These are phyloP conservation scores for Phoma sp. DNA, from an alignment of 2,329 filamentous ascomycete species.

Conservation along the genomic window DNA sequence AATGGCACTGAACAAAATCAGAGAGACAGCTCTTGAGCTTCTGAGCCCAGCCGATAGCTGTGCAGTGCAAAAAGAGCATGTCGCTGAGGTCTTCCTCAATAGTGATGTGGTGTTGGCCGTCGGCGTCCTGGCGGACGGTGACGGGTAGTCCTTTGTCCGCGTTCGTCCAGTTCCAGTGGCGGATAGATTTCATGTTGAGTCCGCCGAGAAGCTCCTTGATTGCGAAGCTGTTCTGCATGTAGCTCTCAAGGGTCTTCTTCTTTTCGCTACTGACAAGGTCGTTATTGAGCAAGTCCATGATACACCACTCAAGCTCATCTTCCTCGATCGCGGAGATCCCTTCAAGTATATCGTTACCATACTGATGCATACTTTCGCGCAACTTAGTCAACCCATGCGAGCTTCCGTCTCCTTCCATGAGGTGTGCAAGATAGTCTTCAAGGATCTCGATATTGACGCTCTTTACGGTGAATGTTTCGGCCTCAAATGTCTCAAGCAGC, in stretches of 20 bases:
- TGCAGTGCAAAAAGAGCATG: constrained; percentile 34
- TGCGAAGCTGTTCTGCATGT: constrained; percentile 31
- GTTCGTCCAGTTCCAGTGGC: constrained; percentile 36
- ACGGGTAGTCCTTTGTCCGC: constrained; percentile 31
- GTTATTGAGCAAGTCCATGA: constrained; percentile 57
- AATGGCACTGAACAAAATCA: neutral
- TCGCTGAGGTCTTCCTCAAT: constrained; percentile 39
- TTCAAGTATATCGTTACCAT: constrained; percentile 22
- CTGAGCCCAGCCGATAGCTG: constrained; percentile 29
- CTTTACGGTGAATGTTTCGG: constrained; percentile 22
- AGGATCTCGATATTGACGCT: constrained; percentile 27
- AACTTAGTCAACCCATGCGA: constrained; percentile 14
- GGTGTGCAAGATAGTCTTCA: constrained; percentile 25
- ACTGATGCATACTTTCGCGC: constrained; percentile 20
- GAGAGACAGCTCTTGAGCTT: constrained; percentile 26
- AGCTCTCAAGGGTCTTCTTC: constrained; percentile 32
- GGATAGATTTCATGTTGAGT: constrained; percentile 33
- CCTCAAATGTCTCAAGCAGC: constrained; percentile 52
- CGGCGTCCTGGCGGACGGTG: constrained; percentile 24
- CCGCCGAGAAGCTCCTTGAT: constrained; percentile 31
- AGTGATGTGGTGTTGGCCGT: constrained; percentile 33
- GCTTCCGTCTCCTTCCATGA: constrained; percentile 18
- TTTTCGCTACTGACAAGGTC: constrained; percentile 60
- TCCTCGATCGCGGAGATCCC: constrained; percentile 47
- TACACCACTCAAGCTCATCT: constrained; percentile 53